Conservation (phyloP, 1,284 basidiomycete species). For the Tylopilus orsonianus region DNA sequence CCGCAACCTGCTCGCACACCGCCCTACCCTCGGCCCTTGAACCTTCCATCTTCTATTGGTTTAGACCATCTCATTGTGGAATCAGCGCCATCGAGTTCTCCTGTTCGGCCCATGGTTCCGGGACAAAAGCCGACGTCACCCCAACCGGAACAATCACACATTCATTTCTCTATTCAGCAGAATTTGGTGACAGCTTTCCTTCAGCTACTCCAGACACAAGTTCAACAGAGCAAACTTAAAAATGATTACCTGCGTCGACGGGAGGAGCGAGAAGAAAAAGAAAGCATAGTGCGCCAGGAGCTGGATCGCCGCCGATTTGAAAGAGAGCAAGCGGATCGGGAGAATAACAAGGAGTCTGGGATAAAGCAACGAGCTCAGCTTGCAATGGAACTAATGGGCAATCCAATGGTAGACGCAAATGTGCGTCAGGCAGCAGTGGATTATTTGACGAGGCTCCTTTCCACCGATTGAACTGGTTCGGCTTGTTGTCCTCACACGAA, state of each 20-base stretch:
- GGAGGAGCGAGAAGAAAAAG: slow-evolving; percentile 62
- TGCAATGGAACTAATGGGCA: slow-evolving; percentile 61
- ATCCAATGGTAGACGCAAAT: slow-evolving; percentile 50
- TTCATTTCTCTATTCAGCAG: slow-evolving; percentile 55
- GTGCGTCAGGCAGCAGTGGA: slow-evolving; percentile 66
- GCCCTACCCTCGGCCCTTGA: slow-evolving; percentile 25
- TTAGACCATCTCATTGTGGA: slow-evolving; percentile 22
- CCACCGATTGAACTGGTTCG: slow-evolving; percentile 32
- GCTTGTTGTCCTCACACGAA: slow-evolving; percentile 15
- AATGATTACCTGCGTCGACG: slow-evolving; percentile 62
- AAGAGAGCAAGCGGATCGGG: slow-evolving; percentile 51
- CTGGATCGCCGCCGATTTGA: slow-evolving; percentile 46
- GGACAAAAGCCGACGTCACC: slow-evolving; percentile 26
- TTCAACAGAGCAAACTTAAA: slow-evolving; percentile 57
- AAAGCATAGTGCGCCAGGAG: slow-evolving; percentile 48
- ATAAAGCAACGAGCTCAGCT: slow-evolving; percentile 60
- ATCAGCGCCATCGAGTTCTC: slow-evolving; percentile 20
- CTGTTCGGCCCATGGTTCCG: slow-evolving; percentile 22
- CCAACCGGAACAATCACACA: slow-evolving; percentile 37
- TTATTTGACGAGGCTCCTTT: slow-evolving; percentile 63
- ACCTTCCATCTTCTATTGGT: slow-evolving; percentile 13
- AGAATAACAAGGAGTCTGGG: slow-evolving; percentile 49
- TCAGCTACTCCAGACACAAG: slow-evolving; percentile 56
- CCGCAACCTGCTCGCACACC: slow-evolving; percentile 29
- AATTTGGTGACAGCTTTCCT: slow-evolving; percentile 56